Base-by-base conservation (phyloP, 2,329 filamentous ascomycete species). In the Leptographium wingfieldii region DNA sequence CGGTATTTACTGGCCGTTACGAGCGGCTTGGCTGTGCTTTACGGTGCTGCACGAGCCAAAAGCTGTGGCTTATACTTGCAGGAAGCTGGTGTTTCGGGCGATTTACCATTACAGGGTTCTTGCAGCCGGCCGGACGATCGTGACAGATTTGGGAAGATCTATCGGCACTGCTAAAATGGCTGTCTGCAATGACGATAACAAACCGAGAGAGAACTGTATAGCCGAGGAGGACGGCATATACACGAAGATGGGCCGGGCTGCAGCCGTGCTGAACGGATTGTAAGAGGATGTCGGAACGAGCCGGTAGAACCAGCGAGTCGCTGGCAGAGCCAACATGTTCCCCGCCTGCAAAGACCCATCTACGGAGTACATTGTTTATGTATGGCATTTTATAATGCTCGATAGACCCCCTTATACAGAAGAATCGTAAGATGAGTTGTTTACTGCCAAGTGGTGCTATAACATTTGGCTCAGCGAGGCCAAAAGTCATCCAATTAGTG, bases 361-460 rank as follows among this genome's bases (percentile, higher is more conserved):
- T 35, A 35, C 33, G 33, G 9, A 31, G 29, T 49, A 22, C 9
- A 27, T 22, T 7, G 25, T 49, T 22, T 22, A 22, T 27, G n/a
- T 10, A 49, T 27, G 46, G 10, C 9, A 49, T 22, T 22, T 11
- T 25, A 9, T 11, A 25, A 12, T 51, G 48, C 5, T 25, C 48
- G 27, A 51, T 51, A 27, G 48, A 27, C 48, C 22, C 22, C 46
- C 22, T 22, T 25, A 49, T 27, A 16, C 22, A 11, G 22, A 51
- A 51, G 27, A 51, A 27, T 52, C 49, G 49, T 52, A 52, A 52
- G 49, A 52, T 29, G 49, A 52, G 49, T 19, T 52, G 49, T 52
- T 52, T 52, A 35, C 52, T 55, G 52, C 52, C 52, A 55, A 55
- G 52, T 55, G 52, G 52, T 55, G 33, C 52, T 52, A 52, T 27